Evolutionary conservation across 2,329 filamentous ascomycete genomes (phyloP).

Genomic region (Fonsecaea multimorphosa): DNA sequence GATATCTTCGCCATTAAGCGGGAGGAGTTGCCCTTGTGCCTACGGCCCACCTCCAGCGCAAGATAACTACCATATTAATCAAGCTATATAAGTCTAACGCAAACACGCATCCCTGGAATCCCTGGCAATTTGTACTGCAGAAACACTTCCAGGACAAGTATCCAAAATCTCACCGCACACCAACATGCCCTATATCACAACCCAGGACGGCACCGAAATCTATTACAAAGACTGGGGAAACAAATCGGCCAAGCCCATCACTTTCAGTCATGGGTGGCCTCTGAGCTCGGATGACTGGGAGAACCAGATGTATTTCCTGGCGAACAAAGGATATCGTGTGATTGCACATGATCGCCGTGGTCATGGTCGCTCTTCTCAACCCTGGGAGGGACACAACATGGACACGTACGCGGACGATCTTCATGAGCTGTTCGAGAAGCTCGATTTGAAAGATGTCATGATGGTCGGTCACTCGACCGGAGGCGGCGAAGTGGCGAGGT

Average conservation of each 20-base stretch:
- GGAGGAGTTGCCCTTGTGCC: no score
- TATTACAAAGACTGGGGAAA: conserved; percentile 55
- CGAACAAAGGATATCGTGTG: conserved; percentile 47
- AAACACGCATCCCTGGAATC: no score
- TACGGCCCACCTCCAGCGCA: no score
- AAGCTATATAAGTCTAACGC: no score
- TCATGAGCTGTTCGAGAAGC: conserved; percentile 45
- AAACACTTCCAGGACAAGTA: no score
- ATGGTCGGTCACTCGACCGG: conserved; percentile 52
- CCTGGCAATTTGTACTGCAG: no score
- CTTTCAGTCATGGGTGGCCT: conserved; percentile 52
- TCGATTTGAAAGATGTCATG: conserved; percentile 45
- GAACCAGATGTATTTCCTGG: conserved; percentile 50
- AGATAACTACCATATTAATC: no score
- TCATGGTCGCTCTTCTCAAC: conserved; percentile 50
- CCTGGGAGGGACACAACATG: conserved; percentile 51
- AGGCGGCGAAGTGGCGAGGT: conserved; percentile 51
- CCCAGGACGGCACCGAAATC: conserved; percentile 48
- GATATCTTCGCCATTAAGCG: no score
- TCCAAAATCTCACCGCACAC: no score
- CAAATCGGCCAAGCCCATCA: conserved; percentile 43
- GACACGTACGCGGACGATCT: conserved; percentile 51
- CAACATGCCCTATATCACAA: conserved; percentile 45
- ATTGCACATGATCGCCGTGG: conserved; percentile 47
- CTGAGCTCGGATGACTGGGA: conserved; percentile 51